These are phyloP conservation scores for Chiua virens DNA, from an alignment of 768 basidiomycete species.

Conservation along the genomic window DNA sequence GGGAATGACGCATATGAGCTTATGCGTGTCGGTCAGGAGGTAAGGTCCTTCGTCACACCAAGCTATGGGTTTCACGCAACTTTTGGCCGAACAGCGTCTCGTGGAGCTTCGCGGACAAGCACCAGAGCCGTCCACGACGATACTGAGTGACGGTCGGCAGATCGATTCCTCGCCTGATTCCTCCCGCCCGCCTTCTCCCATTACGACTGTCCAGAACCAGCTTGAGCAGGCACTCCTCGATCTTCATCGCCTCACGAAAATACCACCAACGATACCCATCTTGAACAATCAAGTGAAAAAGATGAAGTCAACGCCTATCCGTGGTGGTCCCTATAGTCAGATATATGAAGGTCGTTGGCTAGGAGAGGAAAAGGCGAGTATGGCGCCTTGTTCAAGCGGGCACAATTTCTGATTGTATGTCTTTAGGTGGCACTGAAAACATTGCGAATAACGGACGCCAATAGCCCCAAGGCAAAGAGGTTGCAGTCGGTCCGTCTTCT, in stretches of 20 bases:
- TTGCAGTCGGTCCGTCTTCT: constrained; percentile 31
- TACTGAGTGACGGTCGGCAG: constrained; percentile 20
- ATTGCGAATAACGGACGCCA: constrained; percentile 45
- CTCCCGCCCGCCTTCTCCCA: constrained; percentile 24
- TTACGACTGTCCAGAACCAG: constrained; percentile 33
- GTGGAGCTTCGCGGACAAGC: constrained; percentile 7
- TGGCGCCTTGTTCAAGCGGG: neutral
- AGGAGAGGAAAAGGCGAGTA: constrained; percentile 48
- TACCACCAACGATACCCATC: constrained; percentile 52
- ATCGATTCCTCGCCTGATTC: constrained; percentile 22
- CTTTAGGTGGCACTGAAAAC: constrained; percentile 58
- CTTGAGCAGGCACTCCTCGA: constrained; percentile 46
- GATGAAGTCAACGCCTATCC: constrained; percentile 35
- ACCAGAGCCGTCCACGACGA: constrained; percentile 1
- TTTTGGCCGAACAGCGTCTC: constrained; percentile 21
- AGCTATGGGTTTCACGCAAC: neutral
- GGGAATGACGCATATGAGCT: constrained; percentile 43
- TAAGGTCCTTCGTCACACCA: constrained; percentile 13
- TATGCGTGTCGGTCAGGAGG: constrained; percentile 56
- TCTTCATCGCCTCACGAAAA: constrained; percentile 50
- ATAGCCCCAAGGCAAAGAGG: constrained; percentile 43
- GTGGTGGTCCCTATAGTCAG: constrained; percentile 55
- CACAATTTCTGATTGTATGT: neutral
- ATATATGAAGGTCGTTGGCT: constrained; percentile 58
- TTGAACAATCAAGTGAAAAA: constrained; percentile 53